A percentile compares a stretch with the other conserved stretches of the same genome.
Evolutionary conservation across 2,329 filamentous ascomycete genomes (phyloP).

Genomic region (Calonectria hongkongensis): DNA sequence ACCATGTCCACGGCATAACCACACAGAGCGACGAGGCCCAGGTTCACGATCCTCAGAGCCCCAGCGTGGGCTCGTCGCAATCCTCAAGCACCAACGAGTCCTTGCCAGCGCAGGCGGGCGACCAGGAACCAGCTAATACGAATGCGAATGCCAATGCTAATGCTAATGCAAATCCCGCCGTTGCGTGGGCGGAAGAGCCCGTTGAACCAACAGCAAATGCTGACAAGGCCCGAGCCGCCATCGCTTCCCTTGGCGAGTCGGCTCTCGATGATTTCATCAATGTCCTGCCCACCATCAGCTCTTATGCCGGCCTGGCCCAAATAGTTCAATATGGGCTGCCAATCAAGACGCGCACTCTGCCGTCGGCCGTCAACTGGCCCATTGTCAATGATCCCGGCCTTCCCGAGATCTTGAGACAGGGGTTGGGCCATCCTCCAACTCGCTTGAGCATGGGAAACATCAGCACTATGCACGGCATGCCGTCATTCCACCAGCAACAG

Average conservation of each 20-base stretch:
- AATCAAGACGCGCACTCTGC: conserved; percentile 12
- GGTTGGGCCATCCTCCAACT: conserved; percentile 9
- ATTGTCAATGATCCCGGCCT: conserved; percentile 16
- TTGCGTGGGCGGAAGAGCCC: background rate
- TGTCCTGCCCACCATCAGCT: conserved; percentile 12
- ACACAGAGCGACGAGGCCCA: background rate
- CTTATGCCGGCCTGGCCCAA: conserved; percentile 7
- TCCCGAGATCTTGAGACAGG: conserved; percentile 25
- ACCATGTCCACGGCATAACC: conserved; percentile 16
- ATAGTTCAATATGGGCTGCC: conserved; percentile 1
- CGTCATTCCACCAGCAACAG: background rate
- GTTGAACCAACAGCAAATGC: background rate
- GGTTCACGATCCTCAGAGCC: background rate
- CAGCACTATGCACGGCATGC: background rate
- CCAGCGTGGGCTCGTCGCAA: background rate
- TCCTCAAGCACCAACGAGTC: conserved; percentile 7
- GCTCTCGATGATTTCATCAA: background rate
- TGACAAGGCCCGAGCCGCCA: conserved; percentile 3
- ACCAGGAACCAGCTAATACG: background rate
- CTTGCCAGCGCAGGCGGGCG: background rate
- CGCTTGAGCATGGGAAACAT: background rate
- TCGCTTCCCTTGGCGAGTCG: background rate
- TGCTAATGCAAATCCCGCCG: background rate
- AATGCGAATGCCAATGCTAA: no score
- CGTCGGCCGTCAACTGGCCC: conserved; percentile 7